A percentile compares a stretch with the other conserved stretches of the same genome.
phyloP scores from a whole-genome alignment of 139 green algal species.

The Picochlorum sp. region DNA sequence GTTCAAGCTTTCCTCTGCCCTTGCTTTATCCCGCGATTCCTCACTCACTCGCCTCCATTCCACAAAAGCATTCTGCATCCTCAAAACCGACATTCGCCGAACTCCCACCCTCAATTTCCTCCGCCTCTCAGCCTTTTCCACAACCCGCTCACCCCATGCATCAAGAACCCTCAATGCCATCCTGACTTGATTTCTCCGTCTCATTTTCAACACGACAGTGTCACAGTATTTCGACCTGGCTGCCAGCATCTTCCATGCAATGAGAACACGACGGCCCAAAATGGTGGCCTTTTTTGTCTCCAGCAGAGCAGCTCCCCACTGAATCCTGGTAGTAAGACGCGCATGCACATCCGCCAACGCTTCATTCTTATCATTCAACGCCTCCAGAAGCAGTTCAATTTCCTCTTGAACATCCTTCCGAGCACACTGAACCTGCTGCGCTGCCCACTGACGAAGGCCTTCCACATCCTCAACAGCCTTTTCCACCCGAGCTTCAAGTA shows the following conservation, averaged over 20 bases:
- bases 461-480: constrained; percentile 35
- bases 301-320: constrained; percentile 31
- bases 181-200: constrained; percentile 7
- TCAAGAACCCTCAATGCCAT: constrained; percentile 3
- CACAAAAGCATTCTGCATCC: constrained; percentile 16
- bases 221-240: constrained; percentile 12
- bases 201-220: constrained; percentile 22
- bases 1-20: background rate
- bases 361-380: constrained; percentile 21
- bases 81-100: constrained; percentile 17
- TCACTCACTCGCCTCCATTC: background rate
- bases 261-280: constrained; percentile 9
- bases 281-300: constrained; percentile 11
- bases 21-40: background rate
- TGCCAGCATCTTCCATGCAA: constrained; percentile 3
- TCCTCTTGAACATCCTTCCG: constrained; percentile 46
- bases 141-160: constrained; percentile 14
- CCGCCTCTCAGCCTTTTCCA: constrained; percentile 3
- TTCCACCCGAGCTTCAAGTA: constrained; percentile 37
- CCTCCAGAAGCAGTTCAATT: constrained; percentile 28
- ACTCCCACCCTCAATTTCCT: constrained; percentile 15
- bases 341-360: constrained; percentile 16
- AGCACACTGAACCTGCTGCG: constrained; percentile 42
- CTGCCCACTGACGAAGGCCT: constrained; percentile 43
- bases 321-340: constrained; percentile 22